A percentile compares a stretch with the other conserved stretches of the same genome.
These are phyloP conservation scores for Stagonosporopsis rhizophila DNA, from an alignment of 2,329 filamentous ascomycete genomes.

Conservation along the genomic window DNA sequence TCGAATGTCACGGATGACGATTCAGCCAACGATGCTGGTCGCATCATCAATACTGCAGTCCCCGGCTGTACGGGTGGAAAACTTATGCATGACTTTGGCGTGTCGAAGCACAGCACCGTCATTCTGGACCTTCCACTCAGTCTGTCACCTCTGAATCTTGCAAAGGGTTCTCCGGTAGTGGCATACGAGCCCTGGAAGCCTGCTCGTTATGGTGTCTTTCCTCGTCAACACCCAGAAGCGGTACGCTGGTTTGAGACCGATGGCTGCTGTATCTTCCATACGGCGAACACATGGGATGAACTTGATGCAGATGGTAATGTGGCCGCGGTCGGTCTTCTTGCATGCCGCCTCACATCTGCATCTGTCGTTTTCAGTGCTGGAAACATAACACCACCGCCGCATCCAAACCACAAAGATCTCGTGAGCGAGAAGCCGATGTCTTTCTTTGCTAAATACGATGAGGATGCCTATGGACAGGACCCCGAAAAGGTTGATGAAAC, in stretches of 20 bases:
- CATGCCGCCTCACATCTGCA: slow-evolving; percentile 71
- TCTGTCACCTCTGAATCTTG: slow-evolving; percentile 68
- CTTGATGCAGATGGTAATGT: slow-evolving; percentile 40
- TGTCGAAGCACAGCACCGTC: slow-evolving; percentile 67
- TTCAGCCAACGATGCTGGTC: slow-evolving; percentile 11
- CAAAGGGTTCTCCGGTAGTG: slow-evolving; percentile 64
- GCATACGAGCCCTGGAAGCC: slow-evolving; percentile 64
- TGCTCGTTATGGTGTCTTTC: slow-evolving; percentile 73
- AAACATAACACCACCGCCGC: slow-evolving; percentile 63
- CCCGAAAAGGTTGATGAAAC: slow-evolving; percentile 38
- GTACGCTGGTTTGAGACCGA: slow-evolving; percentile 73
- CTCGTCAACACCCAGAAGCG: slow-evolving; percentile 63
- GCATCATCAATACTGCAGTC: slow-evolving; percentile 62
- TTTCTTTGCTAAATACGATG: slow-evolving; percentile 56
- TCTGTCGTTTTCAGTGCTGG: slow-evolving; percentile 70
- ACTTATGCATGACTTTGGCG: slow-evolving; percentile 81
- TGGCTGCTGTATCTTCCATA: slow-evolving; percentile 74
- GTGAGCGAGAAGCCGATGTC: slow-evolving; percentile 51
- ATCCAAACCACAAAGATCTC: slow-evolving; percentile 35
- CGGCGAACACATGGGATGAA: slow-evolving; percentile 73
- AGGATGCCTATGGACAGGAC: slow-evolving; percentile 35
- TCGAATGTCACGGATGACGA: slow-evolving; percentile 14
- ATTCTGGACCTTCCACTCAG: slow-evolving; percentile 74
- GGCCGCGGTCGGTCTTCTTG: slow-evolving; percentile 66
- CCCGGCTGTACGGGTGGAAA: slow-evolving; percentile 69